Base-by-base conservation (phyloP, 73 alveolate genomes). In the Paramecium sonneborni region DNA sequence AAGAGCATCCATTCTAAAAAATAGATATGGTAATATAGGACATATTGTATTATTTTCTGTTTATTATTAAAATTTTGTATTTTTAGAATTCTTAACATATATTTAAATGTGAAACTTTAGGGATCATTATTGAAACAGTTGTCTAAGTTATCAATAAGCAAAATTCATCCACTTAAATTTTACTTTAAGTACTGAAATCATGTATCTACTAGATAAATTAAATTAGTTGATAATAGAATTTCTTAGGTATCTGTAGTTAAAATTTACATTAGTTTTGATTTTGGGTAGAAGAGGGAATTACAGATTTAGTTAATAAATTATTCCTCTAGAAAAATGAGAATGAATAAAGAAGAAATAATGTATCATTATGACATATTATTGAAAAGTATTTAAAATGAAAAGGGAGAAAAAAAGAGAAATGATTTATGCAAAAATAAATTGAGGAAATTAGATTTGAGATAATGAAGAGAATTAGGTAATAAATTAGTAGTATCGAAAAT, bases 1-100 rank as follows among this genome's bases (percentile, higher is more conserved):
- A 11, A 95, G 97, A 79, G 99, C 99, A 11, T 92, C 97, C 28
- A 98, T 98, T 99, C 97, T 97, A 93, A 95, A 97, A 88, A 97
- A 97, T 62, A 93, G 76, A 24, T 98, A 98, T 92, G 99, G 99
- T 38, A 98, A 97, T 91, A 98, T 98, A 44, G 99, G 97, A 68
- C 98, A 97, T 74, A 96, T 96, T 32, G 96, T 96, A 21, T 92
- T 94, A 26, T 57, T 93, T 39, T 98, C 99, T 28, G 97, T 95
- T 87, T 86, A 94, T 12, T 94, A 95, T 69, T 93, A 96, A 24
- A 37, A 95, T 20, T 57, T 96, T 52, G 14, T 96, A 44, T n/a
- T n/a, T n/a, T n/a, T n/a, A n/a, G n/a, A n/a, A n/a, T n/a, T n/a
- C n/a, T n/a, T n/a, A n/a, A n/a, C n/a, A n/a, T n/a, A n/a, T n/a